Percentiles rank a stretch among this genome's conserved stretches.
phyloP scores from a whole-genome alignment of 768 basidiomycete species.

The Suillus variegatus region DNA sequence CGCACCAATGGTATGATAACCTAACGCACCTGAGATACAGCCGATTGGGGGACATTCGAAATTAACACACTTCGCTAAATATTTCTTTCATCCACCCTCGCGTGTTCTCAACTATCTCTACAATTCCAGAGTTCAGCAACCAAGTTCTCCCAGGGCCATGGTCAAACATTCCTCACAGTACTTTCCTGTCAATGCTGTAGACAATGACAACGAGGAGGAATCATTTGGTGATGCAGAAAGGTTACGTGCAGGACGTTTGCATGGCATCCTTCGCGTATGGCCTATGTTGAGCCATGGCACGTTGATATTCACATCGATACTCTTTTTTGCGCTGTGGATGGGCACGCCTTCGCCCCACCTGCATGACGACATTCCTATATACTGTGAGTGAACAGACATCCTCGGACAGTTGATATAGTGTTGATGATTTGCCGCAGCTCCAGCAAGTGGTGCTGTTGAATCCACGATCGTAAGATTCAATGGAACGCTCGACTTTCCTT shows the following conservation, averaged over 20 bases:
- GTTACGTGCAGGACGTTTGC: not conserved
- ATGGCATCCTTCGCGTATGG: not conserved
- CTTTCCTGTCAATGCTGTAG: not conserved
- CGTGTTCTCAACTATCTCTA: not conserved
- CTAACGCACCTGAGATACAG: no score
- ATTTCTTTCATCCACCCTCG: not conserved
- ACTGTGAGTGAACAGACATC: no score
- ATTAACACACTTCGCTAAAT: no score
- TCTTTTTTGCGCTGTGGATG: conserved; percentile 15
- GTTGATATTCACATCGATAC: not conserved
- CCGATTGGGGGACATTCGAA: no score
- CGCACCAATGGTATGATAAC: no score
- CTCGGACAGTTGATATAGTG: no score
- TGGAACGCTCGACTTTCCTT: no score
- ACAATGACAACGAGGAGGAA: not conserved
- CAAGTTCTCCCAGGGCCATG: not conserved
- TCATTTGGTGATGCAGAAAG: not conserved
- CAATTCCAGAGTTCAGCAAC: not conserved
- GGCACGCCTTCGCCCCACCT: not conserved
- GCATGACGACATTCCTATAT: not conserved
- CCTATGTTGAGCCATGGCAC: not conserved
- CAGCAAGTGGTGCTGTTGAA: no score
- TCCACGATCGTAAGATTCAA: no score
- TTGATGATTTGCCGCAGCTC: no score
- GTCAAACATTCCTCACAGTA: conserved; percentile 2